Conservation (phyloP, 139 green algal species). For the Microglena sp. region DNA sequence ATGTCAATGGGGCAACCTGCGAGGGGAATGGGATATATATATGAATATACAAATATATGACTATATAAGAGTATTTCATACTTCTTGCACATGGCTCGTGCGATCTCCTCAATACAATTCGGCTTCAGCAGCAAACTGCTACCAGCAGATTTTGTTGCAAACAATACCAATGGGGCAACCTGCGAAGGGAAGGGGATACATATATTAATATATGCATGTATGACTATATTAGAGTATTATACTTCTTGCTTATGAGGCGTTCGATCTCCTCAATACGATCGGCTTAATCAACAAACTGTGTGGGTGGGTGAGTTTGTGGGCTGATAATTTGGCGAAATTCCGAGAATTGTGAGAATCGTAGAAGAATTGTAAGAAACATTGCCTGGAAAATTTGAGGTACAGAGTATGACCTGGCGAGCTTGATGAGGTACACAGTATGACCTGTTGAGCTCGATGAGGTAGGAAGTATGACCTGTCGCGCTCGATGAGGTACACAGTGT, state of each 20-base stretch:
- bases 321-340: background rate
- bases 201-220: too few relatives aligned
- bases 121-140: constrained; percentile 33
- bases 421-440: background rate
- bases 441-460: background rate
- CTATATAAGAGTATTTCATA: too few relatives aligned
- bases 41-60: background rate
- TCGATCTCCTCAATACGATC: too few relatives aligned
- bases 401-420: background rate
- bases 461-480: constrained; percentile 1
- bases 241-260: too few relatives aligned
- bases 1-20: constrained; percentile 28
- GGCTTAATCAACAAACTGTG: too few relatives aligned
- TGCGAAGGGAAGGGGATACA: too few relatives aligned
- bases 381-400: background rate
- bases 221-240: too few relatives aligned
- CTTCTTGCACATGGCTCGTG: constrained; percentile 36
- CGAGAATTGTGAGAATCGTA: too few relatives aligned
- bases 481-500: constrained; percentile 94
- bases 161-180: constrained; percentile 38
- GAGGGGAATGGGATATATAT: background rate
- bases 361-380: too few relatives aligned
- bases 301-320: background rate
- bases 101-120: constrained; percentile 62
- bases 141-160: background rate